Base-by-base conservation (phyloP, 495 filamentous ascomycete species). In the Pyronema domesticum region DNA sequence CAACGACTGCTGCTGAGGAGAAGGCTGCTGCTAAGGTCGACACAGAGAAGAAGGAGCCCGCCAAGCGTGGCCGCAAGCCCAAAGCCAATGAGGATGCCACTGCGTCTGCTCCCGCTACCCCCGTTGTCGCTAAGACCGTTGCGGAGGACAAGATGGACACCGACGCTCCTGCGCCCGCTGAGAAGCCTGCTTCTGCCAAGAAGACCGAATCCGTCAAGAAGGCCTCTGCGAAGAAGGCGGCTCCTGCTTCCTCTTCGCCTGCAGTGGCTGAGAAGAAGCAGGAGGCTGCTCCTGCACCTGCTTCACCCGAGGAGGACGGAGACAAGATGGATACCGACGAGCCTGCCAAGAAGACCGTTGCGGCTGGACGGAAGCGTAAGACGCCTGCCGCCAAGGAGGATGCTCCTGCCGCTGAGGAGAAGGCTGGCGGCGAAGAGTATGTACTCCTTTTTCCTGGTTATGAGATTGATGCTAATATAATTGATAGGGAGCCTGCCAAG, bases 51-150 rank as follows among this genome's bases (percentile, higher is more conserved):
- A 51, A 51, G 48, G 33, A 13, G 13, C 48, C 48, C 3, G 48
- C 48, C 1, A 51, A 51, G 18, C 48, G 48, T 36, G 48, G 48
- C 13, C 48, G 48, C 3, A 51, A 51, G 48, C 13, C 48, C 6
- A 51, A 51, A 18, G 48, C 17, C 11, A 18, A 34, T 1, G 36
- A 51, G 23, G 48, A 33, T n/a, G 18, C 48, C 1, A 1, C 13
- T n/a, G 39, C 39, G 23, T 30, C 23, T 30, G 23, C 5, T 17
- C 13, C 17, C 39, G 39, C 39, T 6, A 43, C 39, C 39, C 13
- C 39, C 17, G 39, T 6, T 43, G 39, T 17, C 13, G 39, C 39
- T 17, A 17, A 43, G 39, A 30, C 23, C 23, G 39, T n/a, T 43
- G 13, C 39, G 13, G 39, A 13, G 13, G 39, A 43, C 17, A 43